Base-by-base conservation (phyloP, 805 yeast genomes). In the Kurtzmaniella cleridarum region DNA sequence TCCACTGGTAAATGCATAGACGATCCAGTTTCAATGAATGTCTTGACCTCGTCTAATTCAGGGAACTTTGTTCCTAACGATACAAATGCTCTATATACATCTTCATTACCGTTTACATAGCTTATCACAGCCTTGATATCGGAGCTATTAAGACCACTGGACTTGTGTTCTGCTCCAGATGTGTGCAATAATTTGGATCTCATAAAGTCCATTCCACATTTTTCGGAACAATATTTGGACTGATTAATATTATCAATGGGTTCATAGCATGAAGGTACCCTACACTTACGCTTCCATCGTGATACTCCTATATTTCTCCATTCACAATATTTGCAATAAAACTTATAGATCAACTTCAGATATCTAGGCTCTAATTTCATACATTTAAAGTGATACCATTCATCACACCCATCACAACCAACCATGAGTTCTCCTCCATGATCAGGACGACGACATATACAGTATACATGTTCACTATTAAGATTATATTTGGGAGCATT, bases 391-490 rank as follows among this genome's bases (percentile, higher is more conserved):
- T 90, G 97, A 54, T 73, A 90, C 97, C 97, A 90, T 42, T 87
- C 96, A 52, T 88, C 96, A 60, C 97, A 90, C 5, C 87, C 90
- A 55, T 89, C 96, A 56, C 97, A 89, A 0, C 84, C 87, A n/a
- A 90, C 84, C 97, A 90, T 90, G 55, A 89, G 63, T 41, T 78
- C 81, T 2, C 71, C 72, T 1, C 90, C 93, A 42, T 73, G 70
- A 51, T 90, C 96, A 0, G 88, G 83, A 43, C 73, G 74, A 29
- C 93, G 71, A 56, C 97, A 89, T 0, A 81, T 61, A 55, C 97
- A 89, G 51, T 71, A 88, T 5, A 84, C 62, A 48, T 81, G 86
- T 46, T 81, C 84, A 16, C 81, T 68, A 47, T 73, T 66, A 16
- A 66, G 48, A 42, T 74, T 63, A 48, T 56, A 75, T 43, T 71